Evolutionary conservation across 371 early-diverging fungal species (phyloP).

Genomic region (Mucor racemosus): DNA sequence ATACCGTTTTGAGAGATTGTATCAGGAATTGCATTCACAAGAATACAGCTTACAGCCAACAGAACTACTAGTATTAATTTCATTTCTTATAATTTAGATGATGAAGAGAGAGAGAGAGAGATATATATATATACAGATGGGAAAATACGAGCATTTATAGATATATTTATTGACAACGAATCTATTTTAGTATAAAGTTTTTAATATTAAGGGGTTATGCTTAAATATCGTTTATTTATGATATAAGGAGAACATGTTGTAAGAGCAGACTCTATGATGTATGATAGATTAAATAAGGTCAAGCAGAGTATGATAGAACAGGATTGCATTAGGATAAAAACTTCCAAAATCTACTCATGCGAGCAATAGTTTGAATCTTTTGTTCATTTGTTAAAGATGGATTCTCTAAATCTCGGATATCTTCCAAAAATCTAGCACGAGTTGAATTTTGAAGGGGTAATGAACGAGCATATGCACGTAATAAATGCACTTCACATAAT

Average conservation of each 20-base stretch:
- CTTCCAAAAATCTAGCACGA: conserved; percentile 71
- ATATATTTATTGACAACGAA: not conserved
- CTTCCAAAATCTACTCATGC: conserved; percentile 67
- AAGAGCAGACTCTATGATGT: too few relatives aligned
- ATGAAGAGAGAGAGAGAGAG: too few relatives aligned
- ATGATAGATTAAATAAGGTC: too few relatives aligned
- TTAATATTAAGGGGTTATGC: not conserved
- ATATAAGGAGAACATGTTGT: not conserved
- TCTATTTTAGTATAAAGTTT: conserved; percentile 1
- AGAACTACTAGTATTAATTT: not conserved
- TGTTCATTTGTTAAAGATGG: conserved; percentile 60
- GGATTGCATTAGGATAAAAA: conserved; percentile 31
- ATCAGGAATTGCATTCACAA: not conserved
- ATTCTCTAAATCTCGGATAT: conserved; percentile 74
- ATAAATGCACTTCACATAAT: conserved; percentile 71
- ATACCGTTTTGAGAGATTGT: not conserved
- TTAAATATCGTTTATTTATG: not conserved
- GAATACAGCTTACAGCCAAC: not conserved
- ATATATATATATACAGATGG: too few relatives aligned
- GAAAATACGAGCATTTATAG: not conserved
- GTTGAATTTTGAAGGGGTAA: conserved; percentile 58
- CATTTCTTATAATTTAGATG: not conserved
- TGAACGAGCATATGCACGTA: conserved; percentile 53
- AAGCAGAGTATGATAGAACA: too few relatives aligned
- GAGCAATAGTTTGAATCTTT: conserved; percentile 61